Conservation (phyloP, 495 filamentous ascomycete genomes). For the Oleoguttula mirabilis region DNA sequence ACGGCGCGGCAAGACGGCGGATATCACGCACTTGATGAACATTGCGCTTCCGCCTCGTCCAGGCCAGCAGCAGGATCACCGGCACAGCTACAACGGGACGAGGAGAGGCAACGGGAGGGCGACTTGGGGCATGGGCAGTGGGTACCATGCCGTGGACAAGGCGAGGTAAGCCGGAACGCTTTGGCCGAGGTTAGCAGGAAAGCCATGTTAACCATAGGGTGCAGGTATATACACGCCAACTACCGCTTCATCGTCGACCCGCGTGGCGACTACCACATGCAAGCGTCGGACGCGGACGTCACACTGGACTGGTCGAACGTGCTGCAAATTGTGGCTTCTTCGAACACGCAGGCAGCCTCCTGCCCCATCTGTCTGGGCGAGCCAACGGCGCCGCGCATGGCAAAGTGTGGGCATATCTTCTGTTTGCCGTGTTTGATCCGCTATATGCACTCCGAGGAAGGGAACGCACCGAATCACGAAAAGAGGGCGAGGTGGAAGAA, state of each 20-base stretch:
- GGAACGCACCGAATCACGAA: constrained; percentile 46
- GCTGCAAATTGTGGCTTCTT: constrained; percentile 80
- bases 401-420: constrained; percentile 94
- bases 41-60: constrained; percentile 73
- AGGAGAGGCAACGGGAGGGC: constrained; percentile 48
- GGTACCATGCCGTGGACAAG: constrained; percentile 85
- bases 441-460: constrained; percentile 83
- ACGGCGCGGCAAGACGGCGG: constrained; percentile 79
- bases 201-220: no score
- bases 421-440: constrained; percentile 87
- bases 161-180: constrained; percentile 52
- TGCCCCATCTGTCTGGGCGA: constrained; percentile 90
- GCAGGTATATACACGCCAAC: constrained; percentile 86
- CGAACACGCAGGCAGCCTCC: constrained; percentile 71
- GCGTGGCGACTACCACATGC: constrained; percentile 60
- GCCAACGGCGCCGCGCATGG: constrained; percentile 92
- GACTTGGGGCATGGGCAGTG: constrained; percentile 79
- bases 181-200: no score
- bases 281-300: constrained; percentile 77
- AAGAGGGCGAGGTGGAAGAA: constrained; percentile 80
- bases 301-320: constrained; percentile 85
- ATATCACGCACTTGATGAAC: constrained; percentile 89
- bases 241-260: constrained; percentile 94
- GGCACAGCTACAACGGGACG: constrained; percentile 38
- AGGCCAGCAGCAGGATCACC: constrained; percentile 48